phyloP scores from a whole-genome alignment of 2,329 filamentous ascomycete species.

The Ascochyta clinopodiicola region DNA sequence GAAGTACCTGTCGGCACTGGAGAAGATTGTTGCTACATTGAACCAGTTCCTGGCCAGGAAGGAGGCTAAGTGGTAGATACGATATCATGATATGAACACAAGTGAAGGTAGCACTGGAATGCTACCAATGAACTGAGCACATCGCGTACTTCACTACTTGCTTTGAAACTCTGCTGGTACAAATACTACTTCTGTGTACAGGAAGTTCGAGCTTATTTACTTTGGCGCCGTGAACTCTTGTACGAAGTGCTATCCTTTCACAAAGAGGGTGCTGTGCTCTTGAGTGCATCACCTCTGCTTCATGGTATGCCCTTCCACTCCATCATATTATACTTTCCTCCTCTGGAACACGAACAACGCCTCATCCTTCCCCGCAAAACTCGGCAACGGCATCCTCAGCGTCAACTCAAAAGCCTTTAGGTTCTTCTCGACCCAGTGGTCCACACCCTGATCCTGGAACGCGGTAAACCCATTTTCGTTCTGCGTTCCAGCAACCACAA shows the following conservation, averaged over 20 bases:
- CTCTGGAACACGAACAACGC: constrained; percentile 70
- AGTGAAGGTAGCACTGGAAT: neutral
- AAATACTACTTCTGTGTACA: too few relatives aligned
- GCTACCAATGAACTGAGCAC: neutral
- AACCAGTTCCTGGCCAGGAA: constrained; percentile 60
- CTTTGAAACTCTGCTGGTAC: neutral
- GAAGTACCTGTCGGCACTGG: constrained; percentile 76
- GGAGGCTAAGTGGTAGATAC: constrained; percentile 43
- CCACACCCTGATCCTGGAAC: constrained; percentile 68
- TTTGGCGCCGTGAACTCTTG: neutral
- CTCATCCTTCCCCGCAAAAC: constrained; percentile 79
- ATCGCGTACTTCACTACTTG: neutral
- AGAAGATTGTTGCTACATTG: constrained; percentile 80
- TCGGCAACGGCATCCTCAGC: constrained; percentile 71
- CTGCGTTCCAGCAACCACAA: constrained; percentile 77
- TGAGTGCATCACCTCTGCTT: neutral
- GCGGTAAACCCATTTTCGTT: constrained; percentile 77
- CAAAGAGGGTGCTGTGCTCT: too few relatives aligned
- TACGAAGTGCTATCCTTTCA: neutral
- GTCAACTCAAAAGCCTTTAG: constrained; percentile 65
- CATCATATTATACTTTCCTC: constrained; percentile 21
- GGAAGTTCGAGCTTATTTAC: neutral
- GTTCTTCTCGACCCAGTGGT: constrained; percentile 69
- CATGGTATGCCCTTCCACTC: neutral
- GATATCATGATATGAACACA: neutral